These are phyloP conservation scores for Kwoniella dejecticola DNA, from an alignment of 768 basidiomycete genomes.

Conservation along the genomic window DNA sequence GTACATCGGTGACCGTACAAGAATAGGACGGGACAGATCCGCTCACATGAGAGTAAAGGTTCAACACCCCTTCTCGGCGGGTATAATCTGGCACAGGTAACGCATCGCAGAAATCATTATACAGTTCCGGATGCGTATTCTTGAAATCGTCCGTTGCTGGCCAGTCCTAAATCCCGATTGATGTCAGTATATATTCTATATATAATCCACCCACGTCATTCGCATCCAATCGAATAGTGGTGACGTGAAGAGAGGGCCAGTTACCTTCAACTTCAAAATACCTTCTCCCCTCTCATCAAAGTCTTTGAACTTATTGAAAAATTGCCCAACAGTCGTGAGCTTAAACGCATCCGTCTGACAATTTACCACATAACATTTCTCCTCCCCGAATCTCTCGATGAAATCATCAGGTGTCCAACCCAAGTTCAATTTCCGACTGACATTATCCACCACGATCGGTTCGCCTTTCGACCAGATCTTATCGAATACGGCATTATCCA, in stretches of 20 bases:
- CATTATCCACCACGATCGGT: slow-evolving; percentile 74
- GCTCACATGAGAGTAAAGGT: slow-evolving; percentile 81
- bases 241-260: too few species aligned
- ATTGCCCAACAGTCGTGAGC: slow-evolving; percentile 69
- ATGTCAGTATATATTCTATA: too few species aligned
- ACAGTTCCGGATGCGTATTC: slow-evolving; percentile 77
- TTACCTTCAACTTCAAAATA: slow-evolving; percentile 75
- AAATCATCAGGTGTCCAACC: slow-evolving; percentile 85
- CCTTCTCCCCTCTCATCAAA: slow-evolving; percentile 60
- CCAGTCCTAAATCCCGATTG: slow-evolving; percentile 72
- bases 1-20: too few species aligned
- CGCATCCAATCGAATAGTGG: too few species aligned
- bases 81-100: slow-evolving; percentile 89
- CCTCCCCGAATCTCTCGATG: slow-evolving; percentile 59
- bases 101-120: slow-evolving; percentile 76
- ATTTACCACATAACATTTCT: slow-evolving; percentile 65
- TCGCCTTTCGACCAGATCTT: slow-evolving; percentile 72
- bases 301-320: slow-evolving; percentile 76
- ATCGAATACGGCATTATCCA: slow-evolving; percentile 67
- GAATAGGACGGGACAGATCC: slow-evolving; percentile 51
- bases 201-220: too few species aligned
- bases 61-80: slow-evolving; percentile 83
- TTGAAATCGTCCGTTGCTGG: slow-evolving; percentile 85
- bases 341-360: slow-evolving; percentile 73
- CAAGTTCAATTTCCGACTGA: slow-evolving; percentile 66